phyloP scores from a whole-genome alignment of 345 rosid genomes.

The Acer saccharum region DNA sequence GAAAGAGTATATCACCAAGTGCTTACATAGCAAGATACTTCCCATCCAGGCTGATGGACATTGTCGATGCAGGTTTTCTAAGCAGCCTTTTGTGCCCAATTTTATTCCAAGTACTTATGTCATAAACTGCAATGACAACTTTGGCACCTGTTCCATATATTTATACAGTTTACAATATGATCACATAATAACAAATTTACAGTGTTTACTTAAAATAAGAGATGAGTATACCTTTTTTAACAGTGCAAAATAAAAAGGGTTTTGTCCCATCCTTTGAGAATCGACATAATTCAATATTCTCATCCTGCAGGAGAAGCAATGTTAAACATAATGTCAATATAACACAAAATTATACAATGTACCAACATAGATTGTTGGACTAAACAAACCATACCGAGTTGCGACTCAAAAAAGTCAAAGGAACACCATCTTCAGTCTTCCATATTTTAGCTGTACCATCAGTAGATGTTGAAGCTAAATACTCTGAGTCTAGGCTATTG shows the following conservation, averaged over 20 bases:
- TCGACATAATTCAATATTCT: slow-evolving; percentile 77
- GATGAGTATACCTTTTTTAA: slow-evolving; percentile 57
- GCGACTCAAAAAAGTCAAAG: slow-evolving; percentile 71
- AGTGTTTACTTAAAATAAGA: slow-evolving; percentile 4
- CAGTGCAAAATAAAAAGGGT: slow-evolving; percentile 84
- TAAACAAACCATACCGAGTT: slow-evolving; percentile 50
- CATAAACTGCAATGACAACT: slow-evolving; percentile 73
- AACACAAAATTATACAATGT: slow-evolving; percentile 12
- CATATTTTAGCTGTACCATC: slow-evolving; percentile 96
- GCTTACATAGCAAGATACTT: slow-evolving; percentile 93
- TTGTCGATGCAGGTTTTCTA: slow-evolving; percentile 69
- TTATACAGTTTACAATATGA: slow-evolving; percentile 13
- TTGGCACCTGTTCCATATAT: slow-evolving; percentile 59
- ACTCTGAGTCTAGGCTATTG: slow-evolving; percentile 87
- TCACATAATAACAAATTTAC: background rate
- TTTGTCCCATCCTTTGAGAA: slow-evolving; percentile 94
- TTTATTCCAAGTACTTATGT: slow-evolving; percentile 90
- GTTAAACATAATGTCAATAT: slow-evolving; percentile 3
- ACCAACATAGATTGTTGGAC: background rate
- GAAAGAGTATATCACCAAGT: background rate
- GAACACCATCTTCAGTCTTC: slow-evolving; percentile 84
- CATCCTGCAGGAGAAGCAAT: slow-evolving; percentile 57
- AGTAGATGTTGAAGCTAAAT: slow-evolving; percentile 79
- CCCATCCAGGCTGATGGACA: slow-evolving; percentile 92
- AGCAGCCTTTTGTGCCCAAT: slow-evolving; percentile 88